Evolutionary conservation across 441 rosid genomes (phyloP).

Genomic region (Breynia disticha): DNA sequence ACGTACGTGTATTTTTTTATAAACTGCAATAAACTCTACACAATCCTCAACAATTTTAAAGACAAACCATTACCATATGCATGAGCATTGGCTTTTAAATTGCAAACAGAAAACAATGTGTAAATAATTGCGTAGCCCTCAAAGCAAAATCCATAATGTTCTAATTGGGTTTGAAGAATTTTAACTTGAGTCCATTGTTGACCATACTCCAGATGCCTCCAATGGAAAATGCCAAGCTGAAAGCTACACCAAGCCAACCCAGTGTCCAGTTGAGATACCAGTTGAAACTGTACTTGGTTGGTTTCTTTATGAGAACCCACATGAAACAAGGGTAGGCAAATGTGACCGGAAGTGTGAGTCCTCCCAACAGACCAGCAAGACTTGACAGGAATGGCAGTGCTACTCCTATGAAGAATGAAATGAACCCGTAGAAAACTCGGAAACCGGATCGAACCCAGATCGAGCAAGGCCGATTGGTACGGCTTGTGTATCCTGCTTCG

Average conservation of each 20-base stretch:
- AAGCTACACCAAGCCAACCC: slow-evolving; percentile 86
- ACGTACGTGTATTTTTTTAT: no score
- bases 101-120: no score
- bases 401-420: slow-evolving; percentile 77
- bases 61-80: no score
- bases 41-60: no score
- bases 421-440: slow-evolving; percentile 72
- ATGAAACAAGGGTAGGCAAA: slow-evolving; percentile 98
- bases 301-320: slow-evolving; percentile 86
- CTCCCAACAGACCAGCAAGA: slow-evolving; percentile 83
- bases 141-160: slow-evolving; percentile 1
- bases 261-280: slow-evolving; percentile 91
- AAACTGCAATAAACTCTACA: no score
- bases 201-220: slow-evolving; percentile 93
- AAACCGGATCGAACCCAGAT: slow-evolving; percentile 93
- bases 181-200: slow-evolving; percentile 67
- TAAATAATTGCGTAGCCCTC: no score
- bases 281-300: slow-evolving; percentile 71
- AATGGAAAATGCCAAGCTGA: slow-evolving; percentile 78
- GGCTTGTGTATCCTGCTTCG: slow-evolving; percentile 83
- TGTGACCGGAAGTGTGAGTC: slow-evolving; percentile 83
- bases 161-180: slow-evolving; percentile 71
- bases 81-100: no score
- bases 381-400: slow-evolving; percentile 89
- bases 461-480: slow-evolving; percentile 88